These are phyloP conservation scores for Hanseniaspora thailandica DNA, from an alignment of 805 yeast species.

Conservation along the genomic window DNA sequence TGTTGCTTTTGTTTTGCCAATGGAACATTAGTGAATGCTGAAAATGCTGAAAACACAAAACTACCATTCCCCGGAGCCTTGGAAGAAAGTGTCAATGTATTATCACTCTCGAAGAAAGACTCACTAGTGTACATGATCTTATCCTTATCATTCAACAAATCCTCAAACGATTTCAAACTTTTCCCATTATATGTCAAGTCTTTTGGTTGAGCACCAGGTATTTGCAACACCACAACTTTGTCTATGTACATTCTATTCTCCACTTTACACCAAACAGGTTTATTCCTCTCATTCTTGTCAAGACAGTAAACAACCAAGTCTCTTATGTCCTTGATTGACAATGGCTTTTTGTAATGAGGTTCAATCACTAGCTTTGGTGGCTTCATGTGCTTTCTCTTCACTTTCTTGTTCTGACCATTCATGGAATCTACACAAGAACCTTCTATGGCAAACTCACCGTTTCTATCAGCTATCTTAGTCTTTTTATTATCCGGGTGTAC, in stretches of 20 bases:
- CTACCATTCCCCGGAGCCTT: constrained; percentile 55
- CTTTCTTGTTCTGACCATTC: constrained; percentile 20
- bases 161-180: constrained; percentile 4
- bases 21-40: constrained; percentile 46
- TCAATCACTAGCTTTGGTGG: constrained; percentile 29
- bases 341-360: constrained; percentile 22
- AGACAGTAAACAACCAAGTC: constrained; percentile 36
- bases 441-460: background rate
- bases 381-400: constrained; percentile 25
- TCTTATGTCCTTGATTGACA: constrained; percentile 34
- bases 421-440: background rate
- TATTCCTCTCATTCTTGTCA: constrained; percentile 30
- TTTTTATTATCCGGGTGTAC: background rate
- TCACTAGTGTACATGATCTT: background rate
- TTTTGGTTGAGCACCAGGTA: constrained; percentile 49
- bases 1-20: constrained; percentile 46
- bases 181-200: constrained; percentile 24
- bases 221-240: constrained; percentile 47
- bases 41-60: constrained; percentile 42
- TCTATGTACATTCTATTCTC: constrained; percentile 37
- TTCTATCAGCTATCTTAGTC: background rate
- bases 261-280: constrained; percentile 42
- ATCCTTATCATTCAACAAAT: constrained; percentile 4
- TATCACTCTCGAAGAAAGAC: constrained; percentile 13
- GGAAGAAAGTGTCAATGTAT: constrained; percentile 31